phyloP scores from a whole-genome alignment of 78 protist species.

The Polysphondylium violaceum region DNA sequence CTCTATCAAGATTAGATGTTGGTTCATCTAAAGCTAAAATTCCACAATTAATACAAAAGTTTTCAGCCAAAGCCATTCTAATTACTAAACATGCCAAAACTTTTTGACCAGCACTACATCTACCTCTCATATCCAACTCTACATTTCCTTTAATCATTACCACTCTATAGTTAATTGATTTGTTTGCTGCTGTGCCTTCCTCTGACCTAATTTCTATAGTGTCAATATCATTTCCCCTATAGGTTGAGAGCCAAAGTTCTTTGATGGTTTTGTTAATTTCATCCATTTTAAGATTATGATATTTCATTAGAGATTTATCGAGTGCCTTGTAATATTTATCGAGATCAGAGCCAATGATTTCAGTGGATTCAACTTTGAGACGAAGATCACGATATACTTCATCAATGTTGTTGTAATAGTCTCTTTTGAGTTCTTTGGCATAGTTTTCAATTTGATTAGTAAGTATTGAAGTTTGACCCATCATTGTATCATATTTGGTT shows the following conservation, averaged over 20 bases:
- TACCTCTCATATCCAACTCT: constrained; percentile 98
- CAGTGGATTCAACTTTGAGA: constrained; percentile 28
- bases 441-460: constrained; percentile 19
- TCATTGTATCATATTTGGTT: constrained; percentile 29
- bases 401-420: constrained; percentile 52
- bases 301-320: constrained; percentile 63
- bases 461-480: constrained; percentile 26
- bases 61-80: constrained; percentile 98
- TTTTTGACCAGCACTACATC: constrained; percentile 99
- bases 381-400: constrained; percentile 20
- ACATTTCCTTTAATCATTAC: constrained; percentile 93
- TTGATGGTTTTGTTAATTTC: constrained; percentile 94
- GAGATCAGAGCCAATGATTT: constrained; percentile 61
- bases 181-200: constrained; percentile 30
- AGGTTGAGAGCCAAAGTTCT: constrained; percentile 96
- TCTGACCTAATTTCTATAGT: constrained; percentile 93
- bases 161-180: constrained; percentile 91
- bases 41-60: constrained; percentile 98
- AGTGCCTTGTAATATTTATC: constrained; percentile 77
- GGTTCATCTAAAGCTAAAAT: constrained; percentile 99
- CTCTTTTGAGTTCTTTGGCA: constrained; percentile 36
- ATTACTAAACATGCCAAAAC: constrained; percentile 98
- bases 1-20: constrained; percentile 98
- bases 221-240: constrained; percentile 97
- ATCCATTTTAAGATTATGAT: constrained; percentile 86